Percentiles rank a stretch among this genome's conserved stretches.
Evolutionary conservation across 768 basidiomycete genomes (phyloP).

Genomic region (Favolaschia claudopus): DNA sequence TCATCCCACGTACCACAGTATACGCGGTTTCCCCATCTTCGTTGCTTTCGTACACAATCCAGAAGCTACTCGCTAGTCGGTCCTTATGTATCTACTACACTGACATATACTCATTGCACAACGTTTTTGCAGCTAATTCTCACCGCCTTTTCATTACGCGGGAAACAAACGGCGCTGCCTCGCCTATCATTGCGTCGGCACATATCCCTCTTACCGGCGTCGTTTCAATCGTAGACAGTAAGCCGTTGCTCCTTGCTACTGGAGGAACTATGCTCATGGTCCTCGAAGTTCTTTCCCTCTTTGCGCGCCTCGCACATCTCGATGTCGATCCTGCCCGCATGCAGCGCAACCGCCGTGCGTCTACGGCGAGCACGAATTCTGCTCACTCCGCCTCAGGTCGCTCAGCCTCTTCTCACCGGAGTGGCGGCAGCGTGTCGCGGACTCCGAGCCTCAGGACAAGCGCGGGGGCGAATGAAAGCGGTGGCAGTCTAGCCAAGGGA

Average conservation of each 20-base stretch:
- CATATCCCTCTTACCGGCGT: conserved; percentile 64
- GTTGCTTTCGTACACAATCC: conserved; percentile 72
- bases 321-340: conserved; percentile 81
- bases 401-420: conserved; percentile 53
- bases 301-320: conserved; percentile 78
- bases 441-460: conserved; percentile 24
- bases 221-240: conserved; percentile 86
- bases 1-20: conserved; percentile 48
- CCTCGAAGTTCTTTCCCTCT: conserved; percentile 73
- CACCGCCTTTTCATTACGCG: conserved; percentile 82
- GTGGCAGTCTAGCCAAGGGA: too few relatives aligned
- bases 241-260: conserved; percentile 31
- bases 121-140: conserved; percentile 62
- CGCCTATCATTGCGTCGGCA: conserved; percentile 54
- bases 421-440: conserved; percentile 12
- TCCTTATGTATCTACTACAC: conserved; percentile 18
- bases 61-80: conserved; percentile 86
- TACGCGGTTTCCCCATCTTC: conserved; percentile 77
- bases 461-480: neutral
- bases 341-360: conserved; percentile 82
- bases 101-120: conserved; percentile 2
- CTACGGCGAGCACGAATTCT: conserved; percentile 70
- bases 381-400: conserved; percentile 52
- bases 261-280: neutral
- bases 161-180: conserved; percentile 59